A percentile compares a stretch with the other conserved stretches of the same genome.
These are phyloP conservation scores for Pichia sp. DNA, from an alignment of 1,139 yeast genomes.

Conservation along the genomic window DNA sequence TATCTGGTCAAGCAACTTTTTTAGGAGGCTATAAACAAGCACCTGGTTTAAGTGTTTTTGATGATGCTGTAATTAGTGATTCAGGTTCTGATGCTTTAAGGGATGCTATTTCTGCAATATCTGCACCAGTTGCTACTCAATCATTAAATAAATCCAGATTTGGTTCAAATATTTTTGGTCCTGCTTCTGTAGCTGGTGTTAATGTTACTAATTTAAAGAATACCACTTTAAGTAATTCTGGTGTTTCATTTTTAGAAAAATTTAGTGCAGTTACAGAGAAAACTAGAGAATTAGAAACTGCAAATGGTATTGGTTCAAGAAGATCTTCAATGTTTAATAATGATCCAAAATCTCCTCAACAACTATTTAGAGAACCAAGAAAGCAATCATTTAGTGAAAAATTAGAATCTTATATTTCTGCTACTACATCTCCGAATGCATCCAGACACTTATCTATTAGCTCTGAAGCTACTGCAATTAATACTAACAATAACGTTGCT, in stretches of 20 bases:
- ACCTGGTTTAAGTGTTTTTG: conserved; percentile 9
- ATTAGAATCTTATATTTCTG: conserved; percentile 51
- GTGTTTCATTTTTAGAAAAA: conserved; percentile 47
- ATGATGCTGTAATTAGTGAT: conserved; percentile 25
- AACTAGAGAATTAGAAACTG: conserved; percentile 60
- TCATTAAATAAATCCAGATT: conserved; percentile 4
- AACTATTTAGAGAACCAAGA: conserved; percentile 26
- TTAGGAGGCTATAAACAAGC: conserved; percentile 15
- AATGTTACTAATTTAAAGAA: conserved; percentile 20
- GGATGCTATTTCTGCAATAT: conserved; percentile 30
- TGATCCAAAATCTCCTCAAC: conserved; percentile 25
- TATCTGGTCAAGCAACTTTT: conserved; percentile 4
- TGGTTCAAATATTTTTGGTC: conserved; percentile 37
- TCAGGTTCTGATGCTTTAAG: conserved; percentile 28
- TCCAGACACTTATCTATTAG: conserved; percentile 26
- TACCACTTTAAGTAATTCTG: conserved; percentile 10
- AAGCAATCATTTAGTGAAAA: conserved; percentile 62
- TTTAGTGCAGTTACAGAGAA: conserved; percentile 75
- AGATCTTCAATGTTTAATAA: conserved; percentile 44
- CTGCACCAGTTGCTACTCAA: conserved; percentile 25
- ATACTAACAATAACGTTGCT: conserved; percentile 8
- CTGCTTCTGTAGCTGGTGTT: conserved; percentile 57
- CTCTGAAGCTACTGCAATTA: conserved; percentile 18
- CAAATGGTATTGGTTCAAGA: conserved; percentile 29
- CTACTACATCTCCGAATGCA: conserved; percentile 24